Conservation (phyloP, 371 early-diverging fungal genomes). For the Encephalitozoon cuniculi region DNA sequence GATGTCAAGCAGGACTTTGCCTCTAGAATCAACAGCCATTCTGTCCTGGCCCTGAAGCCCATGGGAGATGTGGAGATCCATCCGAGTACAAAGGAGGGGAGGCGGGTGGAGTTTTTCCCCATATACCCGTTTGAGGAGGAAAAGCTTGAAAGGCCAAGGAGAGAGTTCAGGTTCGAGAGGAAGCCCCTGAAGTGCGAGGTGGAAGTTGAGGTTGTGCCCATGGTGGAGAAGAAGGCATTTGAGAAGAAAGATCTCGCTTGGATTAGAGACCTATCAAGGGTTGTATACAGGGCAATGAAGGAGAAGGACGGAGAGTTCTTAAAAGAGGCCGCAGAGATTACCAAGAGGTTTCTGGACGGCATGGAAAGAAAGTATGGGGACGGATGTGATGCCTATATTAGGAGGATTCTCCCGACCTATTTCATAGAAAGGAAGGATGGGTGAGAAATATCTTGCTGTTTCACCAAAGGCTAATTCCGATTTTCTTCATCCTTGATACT, state of each 20-base stretch:
- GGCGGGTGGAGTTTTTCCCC: conserved; percentile 6
- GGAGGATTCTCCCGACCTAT: neutral
- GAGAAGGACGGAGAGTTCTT: conserved; percentile 1
- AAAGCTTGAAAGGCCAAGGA: neutral
- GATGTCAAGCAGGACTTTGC: conserved; percentile 9
- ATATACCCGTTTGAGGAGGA: conserved; percentile 19
- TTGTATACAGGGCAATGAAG: neutral
- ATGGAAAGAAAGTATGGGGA: neutral
- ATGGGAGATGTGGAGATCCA: neutral
- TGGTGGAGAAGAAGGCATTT: conserved; percentile 1
- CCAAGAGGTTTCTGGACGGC: neutral
- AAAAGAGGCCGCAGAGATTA: neutral
- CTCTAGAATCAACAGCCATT: conserved; percentile 24
- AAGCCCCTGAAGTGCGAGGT: neutral
- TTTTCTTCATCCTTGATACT: neutral
- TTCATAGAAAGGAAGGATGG: neutral
- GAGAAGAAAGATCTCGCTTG: conserved; percentile 5
- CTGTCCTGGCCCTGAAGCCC: neutral
- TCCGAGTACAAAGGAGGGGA: conserved; percentile 10
- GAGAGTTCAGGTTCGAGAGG: neutral
- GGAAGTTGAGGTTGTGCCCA: neutral
- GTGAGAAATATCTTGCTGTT: neutral
- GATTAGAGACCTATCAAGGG: conserved; percentile 7
- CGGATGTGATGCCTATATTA: neutral
- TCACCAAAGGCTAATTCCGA: neutral